Evolutionary conservation across 164 flowering plant genomes (phyloP).

Genomic region (Annona cherimola): DNA sequence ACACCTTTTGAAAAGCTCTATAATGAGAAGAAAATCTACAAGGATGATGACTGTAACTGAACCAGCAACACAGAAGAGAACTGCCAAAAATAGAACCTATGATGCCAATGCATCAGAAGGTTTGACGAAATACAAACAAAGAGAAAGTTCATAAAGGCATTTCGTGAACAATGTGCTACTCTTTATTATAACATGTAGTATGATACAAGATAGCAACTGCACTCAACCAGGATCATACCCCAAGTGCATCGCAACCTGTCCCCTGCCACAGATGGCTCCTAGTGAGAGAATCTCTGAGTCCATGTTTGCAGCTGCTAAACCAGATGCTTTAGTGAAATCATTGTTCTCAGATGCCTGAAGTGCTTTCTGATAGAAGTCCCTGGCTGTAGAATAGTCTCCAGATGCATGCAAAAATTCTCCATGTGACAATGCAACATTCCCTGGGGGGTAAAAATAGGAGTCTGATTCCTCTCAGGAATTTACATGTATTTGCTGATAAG

Average conservation of each 20-base stretch:
- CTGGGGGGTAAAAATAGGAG: slow-evolving; percentile 21
- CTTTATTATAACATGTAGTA: too few relatives aligned
- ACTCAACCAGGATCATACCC: slow-evolving; percentile 40
- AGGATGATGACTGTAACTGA: too few relatives aligned
- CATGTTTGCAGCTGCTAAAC: slow-evolving; percentile 69
- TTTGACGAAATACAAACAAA: too few relatives aligned
- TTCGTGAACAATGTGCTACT: too few relatives aligned
- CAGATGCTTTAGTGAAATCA: slow-evolving; percentile 30
- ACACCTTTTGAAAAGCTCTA: too few relatives aligned
- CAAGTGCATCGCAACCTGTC: slow-evolving; percentile 80
- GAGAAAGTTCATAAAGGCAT: too few relatives aligned
- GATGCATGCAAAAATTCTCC: slow-evolving; percentile 67
- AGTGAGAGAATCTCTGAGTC: slow-evolving; percentile 46
- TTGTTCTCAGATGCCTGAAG: slow-evolving; percentile 30
- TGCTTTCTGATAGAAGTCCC: slow-evolving; percentile 58
- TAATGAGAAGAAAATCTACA: too few relatives aligned
- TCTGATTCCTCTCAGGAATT: not conserved
- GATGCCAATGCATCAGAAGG: too few relatives aligned
- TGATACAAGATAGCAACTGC: not conserved
- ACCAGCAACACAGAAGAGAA: too few relatives aligned
- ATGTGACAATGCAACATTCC: slow-evolving; percentile 58
- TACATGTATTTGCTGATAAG: not conserved
- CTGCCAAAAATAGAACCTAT: too few relatives aligned
- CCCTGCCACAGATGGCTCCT: slow-evolving; percentile 75
- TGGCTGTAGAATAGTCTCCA: slow-evolving; percentile 51